phyloP scores from a whole-genome alignment of 805 yeast genomes.

The Maudiozyma serrabonitensis region DNA sequence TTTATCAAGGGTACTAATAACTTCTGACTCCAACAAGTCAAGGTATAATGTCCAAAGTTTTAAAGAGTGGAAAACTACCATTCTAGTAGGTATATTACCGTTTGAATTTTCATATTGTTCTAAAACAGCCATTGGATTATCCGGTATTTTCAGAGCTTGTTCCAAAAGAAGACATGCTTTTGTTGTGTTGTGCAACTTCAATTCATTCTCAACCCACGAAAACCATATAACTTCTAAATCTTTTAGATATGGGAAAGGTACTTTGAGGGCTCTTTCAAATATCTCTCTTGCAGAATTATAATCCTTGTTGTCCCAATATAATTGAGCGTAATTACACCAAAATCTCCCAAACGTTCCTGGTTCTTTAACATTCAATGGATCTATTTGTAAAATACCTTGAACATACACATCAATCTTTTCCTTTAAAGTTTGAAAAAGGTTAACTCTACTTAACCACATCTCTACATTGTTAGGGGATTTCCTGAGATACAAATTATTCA shows the following conservation, averaged over 20 bases:
- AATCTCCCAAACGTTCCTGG: constrained; percentile 42
- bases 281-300: constrained; percentile 51
- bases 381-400: constrained; percentile 54
- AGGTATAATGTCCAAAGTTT: constrained; percentile 67
- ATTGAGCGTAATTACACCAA: constrained; percentile 62
- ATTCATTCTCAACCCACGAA: constrained; percentile 66
- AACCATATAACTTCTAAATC: constrained; percentile 64
- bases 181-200: constrained; percentile 43
- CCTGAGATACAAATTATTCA: constrained; percentile 59
- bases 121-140: constrained; percentile 19
- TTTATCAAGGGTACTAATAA: too few species aligned
- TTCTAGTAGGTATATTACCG: constrained; percentile 39
- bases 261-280: constrained; percentile 54
- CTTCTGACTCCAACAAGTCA: constrained; percentile 42
- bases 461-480: constrained; percentile 52
- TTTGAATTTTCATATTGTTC: constrained; percentile 12
- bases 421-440: constrained; percentile 32
- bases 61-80: constrained; percentile 48
- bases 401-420: constrained; percentile 43
- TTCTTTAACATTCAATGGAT: constrained; percentile 41
- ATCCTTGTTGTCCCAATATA: constrained; percentile 51
- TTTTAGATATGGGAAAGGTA: constrained; percentile 51
- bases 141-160: constrained; percentile 35
- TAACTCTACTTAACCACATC: constrained; percentile 60
- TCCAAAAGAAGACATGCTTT: constrained; percentile 34